These are phyloP conservation scores for Rubus idaeus DNA, from an alignment of 306 rosid species.

Conservation along the genomic window DNA sequence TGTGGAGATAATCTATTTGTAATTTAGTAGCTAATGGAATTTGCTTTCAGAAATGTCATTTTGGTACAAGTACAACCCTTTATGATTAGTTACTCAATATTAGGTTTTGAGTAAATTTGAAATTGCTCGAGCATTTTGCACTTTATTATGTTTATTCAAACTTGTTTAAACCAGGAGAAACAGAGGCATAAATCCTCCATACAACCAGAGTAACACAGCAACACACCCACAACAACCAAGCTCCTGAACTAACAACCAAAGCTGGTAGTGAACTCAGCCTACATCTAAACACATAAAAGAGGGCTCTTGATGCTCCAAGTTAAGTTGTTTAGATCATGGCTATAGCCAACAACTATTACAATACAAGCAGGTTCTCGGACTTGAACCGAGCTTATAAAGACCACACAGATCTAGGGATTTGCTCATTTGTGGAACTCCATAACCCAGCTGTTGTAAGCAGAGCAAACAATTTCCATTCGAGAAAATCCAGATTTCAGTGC, in stretches of 20 bases:
- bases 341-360: not conserved
- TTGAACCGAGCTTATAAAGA: not conserved
- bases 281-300: not conserved
- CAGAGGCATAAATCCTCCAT: not conserved
- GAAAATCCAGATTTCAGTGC: slow-evolving; percentile 24
- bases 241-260: not conserved
- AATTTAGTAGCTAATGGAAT: not conserved
- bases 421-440: slow-evolving; percentile 29
- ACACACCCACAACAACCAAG: not conserved
- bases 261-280: not conserved
- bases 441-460: slow-evolving; percentile 30
- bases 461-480: slow-evolving; percentile 17
- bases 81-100: too few relatives aligned
- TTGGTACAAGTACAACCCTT: not conserved
- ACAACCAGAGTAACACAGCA: not conserved
- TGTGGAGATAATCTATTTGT: slow-evolving; percentile 44
- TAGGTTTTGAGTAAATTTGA: too few relatives aligned
- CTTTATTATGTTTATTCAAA: too few relatives aligned
- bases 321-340: not conserved
- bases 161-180: too few relatives aligned
- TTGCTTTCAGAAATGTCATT: not conserved
- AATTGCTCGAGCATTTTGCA: too few relatives aligned
- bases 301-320: not conserved
- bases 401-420: not conserved
- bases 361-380: not conserved